A percentile compares a stretch with the other conserved stretches of the same genome.
These are phyloP conservation scores for Phytomonas sp. DNA, from an alignment of 208 protist genomes.

Conservation along the genomic window DNA sequence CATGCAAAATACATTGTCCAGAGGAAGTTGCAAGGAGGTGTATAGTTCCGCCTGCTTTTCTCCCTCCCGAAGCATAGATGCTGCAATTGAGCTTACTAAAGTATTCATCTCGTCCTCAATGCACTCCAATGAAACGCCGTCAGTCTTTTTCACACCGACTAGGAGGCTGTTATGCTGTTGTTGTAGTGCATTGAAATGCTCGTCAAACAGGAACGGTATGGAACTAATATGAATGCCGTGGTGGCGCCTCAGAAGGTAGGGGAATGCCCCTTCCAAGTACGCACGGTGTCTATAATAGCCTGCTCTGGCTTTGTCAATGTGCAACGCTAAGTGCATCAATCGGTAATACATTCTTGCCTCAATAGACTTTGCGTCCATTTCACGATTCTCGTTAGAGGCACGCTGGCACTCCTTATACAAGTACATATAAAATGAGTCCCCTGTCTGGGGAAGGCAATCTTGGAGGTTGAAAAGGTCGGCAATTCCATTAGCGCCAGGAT, in stretches of 20 bases:
- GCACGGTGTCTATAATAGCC: constrained; percentile 17
- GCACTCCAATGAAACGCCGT: background rate
- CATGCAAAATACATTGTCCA: background rate
- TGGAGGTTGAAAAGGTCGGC: background rate
- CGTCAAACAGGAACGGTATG: constrained; percentile 11
- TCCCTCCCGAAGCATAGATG: background rate
- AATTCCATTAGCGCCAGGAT: constrained; percentile 6
- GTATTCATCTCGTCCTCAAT: background rate
- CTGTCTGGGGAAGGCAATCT: background rate
- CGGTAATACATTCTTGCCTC: constrained; percentile 10
- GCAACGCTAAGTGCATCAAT: constrained; percentile 21
- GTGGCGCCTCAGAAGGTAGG: constrained; percentile 29
- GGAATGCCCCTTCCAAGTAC: constrained; percentile 22
- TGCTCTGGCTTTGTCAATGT: constrained; percentile 18
- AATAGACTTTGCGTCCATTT: background rate
- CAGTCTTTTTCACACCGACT: background rate
- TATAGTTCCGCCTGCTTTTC: background rate
- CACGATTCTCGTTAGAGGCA: background rate
- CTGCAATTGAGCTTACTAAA: background rate
- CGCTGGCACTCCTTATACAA: background rate
- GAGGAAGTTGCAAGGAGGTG: background rate
- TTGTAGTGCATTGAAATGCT: background rate
- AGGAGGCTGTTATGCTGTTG: background rate
- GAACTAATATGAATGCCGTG: constrained; percentile 24
- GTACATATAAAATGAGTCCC: background rate